Base-by-base conservation (phyloP, 352 stramenopile species). In the Phytophthora pisi region DNA sequence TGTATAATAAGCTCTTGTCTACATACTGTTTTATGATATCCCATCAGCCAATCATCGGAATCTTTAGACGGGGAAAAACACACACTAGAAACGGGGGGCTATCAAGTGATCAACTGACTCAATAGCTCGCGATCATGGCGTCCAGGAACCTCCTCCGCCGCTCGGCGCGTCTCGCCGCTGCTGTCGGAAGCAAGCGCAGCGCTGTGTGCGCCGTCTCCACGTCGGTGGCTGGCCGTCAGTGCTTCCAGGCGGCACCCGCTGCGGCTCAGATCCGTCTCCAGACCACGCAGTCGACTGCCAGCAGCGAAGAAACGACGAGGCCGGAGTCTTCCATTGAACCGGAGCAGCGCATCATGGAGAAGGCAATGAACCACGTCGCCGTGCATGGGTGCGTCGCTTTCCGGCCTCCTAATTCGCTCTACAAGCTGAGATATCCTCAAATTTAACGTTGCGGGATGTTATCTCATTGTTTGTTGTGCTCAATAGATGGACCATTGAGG, bases 401-500 rank as follows among this genome's bases (percentile, higher is more conserved):
- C 16, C 18, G 16, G 23, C 47, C 20, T 18, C 7, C 51, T 28
- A 24, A 54, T 34, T 24, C 45, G 38, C 13, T 64, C 3, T 70
- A 43, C 31, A 72, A 66, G 18, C 45, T 31, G 36, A 61, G 51
- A 53, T 58, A 71, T 36, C 18, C 28, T 26, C 18, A 16, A 23
- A 40, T 62, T 34, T 67, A 46, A 57, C 51, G 3, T 68, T 45
- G 10, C 49, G 40, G 47, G 51, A 57, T 58, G 34, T n/a, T 49
- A n/a, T 46, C n/a, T 38, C 38, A 20, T 15, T 43, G 16, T 4
- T 34, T 51, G n/a, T 26, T 70, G 18, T 68, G 23, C 36, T 11
- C 45, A 43, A n/a, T 66, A 96, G 88, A 58, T 96, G 88, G 88
- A 90, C 74, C 20, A 70, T 92, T 18, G 84, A 94, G 31, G 82